Evolutionary conservation across 1,284 basidiomycete genomes (phyloP).

Genomic region (Tylopilus sp.): DNA sequence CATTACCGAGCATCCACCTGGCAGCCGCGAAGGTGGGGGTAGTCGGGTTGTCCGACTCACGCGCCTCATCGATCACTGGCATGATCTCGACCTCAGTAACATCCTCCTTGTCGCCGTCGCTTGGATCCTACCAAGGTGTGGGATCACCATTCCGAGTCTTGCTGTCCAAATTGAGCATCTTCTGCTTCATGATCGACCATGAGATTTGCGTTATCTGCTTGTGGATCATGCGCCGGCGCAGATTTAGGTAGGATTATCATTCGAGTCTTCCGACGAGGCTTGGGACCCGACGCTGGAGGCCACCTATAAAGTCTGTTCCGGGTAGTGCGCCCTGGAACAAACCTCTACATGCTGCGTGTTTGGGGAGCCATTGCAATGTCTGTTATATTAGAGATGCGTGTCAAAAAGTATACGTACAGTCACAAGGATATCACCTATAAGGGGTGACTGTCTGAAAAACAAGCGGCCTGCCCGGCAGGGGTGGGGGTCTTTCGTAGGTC

Average conservation of each 20-base stretch:
- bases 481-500: too few species aligned
- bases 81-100: too few species aligned
- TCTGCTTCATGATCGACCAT: neutral
- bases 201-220: neutral
- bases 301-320: slow-evolving; percentile 26
- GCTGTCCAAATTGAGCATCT: slow-evolving; percentile 6
- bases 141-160: slow-evolving; percentile 26
- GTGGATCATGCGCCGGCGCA: neutral
- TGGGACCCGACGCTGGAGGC: slow-evolving; percentile 10
- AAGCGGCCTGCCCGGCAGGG: too few species aligned
- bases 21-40: too few species aligned
- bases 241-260: neutral
- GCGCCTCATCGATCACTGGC: too few species aligned
- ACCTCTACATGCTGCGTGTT: slow-evolving; percentile 30
- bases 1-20: too few species aligned
- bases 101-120: too few species aligned
- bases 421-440: slow-evolving; percentile 4
- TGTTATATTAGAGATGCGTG: neutral
- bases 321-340: slow-evolving; percentile 32
- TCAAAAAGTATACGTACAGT: neutral
- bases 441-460: too few species aligned
- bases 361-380: slow-evolving; percentile 34
- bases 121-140: too few species aligned
- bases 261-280: slow-evolving; percentile 17
- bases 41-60: too few species aligned